Conservation (phyloP, 176 grass and related monocot genomes). For the Aechmea fasciata region DNA sequence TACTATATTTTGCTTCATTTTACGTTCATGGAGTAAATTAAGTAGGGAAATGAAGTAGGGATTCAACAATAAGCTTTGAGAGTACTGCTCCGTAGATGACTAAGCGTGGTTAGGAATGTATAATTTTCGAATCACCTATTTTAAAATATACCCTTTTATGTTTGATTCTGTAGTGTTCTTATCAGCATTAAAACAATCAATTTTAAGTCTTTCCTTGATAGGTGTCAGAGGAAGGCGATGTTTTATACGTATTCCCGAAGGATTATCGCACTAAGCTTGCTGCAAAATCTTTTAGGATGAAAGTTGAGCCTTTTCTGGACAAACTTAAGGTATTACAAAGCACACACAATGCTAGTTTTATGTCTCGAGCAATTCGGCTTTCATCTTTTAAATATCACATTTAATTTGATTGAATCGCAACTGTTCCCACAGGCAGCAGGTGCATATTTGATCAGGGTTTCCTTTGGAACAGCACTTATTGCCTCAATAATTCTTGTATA, state of each 20-base stretch:
- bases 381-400: no score
- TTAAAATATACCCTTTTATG: no score
- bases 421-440: constrained; percentile 35
- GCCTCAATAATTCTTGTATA: constrained; percentile 91
- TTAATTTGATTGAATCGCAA: background rate
- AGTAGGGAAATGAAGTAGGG: no score
- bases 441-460: constrained; percentile 80
- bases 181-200: background rate
- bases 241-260: constrained; percentile 76
- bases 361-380: background rate
- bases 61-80: no score
- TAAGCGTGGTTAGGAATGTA: no score
- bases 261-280: constrained; percentile 80
- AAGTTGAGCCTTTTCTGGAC: constrained; percentile 59
- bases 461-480: constrained; percentile 87
- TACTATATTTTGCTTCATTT: no score
- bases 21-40: no score
- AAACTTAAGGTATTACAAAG: constrained; percentile 62
- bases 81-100: no score
- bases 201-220: constrained; percentile 28
- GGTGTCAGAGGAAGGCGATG: constrained; percentile 94
- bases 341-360: background rate
- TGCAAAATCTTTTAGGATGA: constrained; percentile 83
- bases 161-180: background rate
- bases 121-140: no score